phyloP scores from a whole-genome alignment of 2,329 filamentous ascomycete species.

The Pestalotiopsis sp. region DNA sequence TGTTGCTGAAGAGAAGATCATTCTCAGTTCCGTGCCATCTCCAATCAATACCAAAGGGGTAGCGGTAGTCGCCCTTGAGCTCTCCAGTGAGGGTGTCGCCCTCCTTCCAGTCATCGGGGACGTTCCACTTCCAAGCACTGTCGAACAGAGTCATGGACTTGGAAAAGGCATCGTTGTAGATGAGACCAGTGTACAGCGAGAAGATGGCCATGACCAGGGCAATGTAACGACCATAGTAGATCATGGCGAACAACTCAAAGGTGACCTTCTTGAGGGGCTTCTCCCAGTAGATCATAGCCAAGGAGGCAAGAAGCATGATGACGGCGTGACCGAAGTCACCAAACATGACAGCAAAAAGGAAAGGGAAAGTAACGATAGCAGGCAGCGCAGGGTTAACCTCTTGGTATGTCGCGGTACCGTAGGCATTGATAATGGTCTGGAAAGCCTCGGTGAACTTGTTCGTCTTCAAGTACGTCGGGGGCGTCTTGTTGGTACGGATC shows the following conservation, averaged over 20 bases:
- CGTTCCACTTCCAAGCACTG: conserved; percentile 83
- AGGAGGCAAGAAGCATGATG: conserved; percentile 82
- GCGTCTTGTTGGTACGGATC: conserved; percentile 95
- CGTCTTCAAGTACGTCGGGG: conserved; percentile 95
- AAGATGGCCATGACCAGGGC: conserved; percentile 98
- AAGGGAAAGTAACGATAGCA: conserved; percentile 97
- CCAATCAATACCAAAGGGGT: conserved; percentile 95
- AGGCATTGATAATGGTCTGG: conserved; percentile 98
- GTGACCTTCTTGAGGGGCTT: conserved; percentile 87
- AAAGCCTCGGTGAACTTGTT: conserved; percentile 99
- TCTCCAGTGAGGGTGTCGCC: conserved; percentile 67
- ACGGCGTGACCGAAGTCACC: conserved; percentile 93
- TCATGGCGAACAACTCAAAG: conserved; percentile 97
- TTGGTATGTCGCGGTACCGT: conserved; percentile 95
- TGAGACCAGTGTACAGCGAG: conserved; percentile 93
- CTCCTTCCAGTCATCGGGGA: conserved; percentile 68
- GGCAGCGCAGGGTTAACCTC: conserved; percentile 96
- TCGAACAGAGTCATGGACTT: conserved; percentile 87
- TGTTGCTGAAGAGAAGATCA: conserved; percentile 93
- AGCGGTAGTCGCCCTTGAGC: conserved; percentile 76
- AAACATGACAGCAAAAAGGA: conserved; percentile 99
- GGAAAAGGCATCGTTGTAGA: conserved; percentile 98
- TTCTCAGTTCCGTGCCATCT: conserved; percentile 97
- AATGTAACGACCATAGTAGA: conserved; percentile 98
- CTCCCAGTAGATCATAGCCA: conserved; percentile 97